Percentiles rank a stretch among this genome's conserved stretches.
These are phyloP conservation scores for Casaregolazyma suthepensis DNA, from an alignment of 1,139 yeast genomes.

Conservation along the genomic window DNA sequence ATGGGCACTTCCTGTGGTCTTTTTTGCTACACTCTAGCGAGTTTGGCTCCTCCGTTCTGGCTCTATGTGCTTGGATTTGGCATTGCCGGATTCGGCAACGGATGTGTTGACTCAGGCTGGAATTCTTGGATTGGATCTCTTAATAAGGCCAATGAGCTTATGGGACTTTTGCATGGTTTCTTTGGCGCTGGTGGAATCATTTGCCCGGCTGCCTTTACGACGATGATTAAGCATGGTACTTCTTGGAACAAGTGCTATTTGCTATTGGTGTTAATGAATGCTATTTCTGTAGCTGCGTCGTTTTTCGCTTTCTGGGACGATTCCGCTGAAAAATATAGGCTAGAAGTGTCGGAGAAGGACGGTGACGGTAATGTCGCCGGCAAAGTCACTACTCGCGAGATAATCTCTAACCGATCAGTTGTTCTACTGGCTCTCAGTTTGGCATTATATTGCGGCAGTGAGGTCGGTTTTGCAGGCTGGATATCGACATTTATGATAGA, in stretches of 20 bases:
- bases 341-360: neutral
- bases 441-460: constrained; percentile 61
- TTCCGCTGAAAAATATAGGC: constrained; percentile 14
- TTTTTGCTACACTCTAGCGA: constrained; percentile 39
- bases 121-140: constrained; percentile 52
- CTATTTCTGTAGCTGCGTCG: constrained; percentile 22
- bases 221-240: constrained; percentile 43
- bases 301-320: constrained; percentile 20
- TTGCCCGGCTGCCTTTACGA: constrained; percentile 54
- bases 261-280: constrained; percentile 40
- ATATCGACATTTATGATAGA: constrained; percentile 56
- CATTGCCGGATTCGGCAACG: constrained; percentile 56
- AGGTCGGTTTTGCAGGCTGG: constrained; percentile 69
- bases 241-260: constrained; percentile 51
- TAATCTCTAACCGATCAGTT: constrained; percentile 44
- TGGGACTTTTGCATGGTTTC: constrained; percentile 52
- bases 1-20: constrained; percentile 36
- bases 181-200: constrained; percentile 62
- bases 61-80: constrained; percentile 48
- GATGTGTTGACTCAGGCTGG: constrained; percentile 47
- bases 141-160: constrained; percentile 42
- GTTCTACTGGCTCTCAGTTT: constrained; percentile 55
- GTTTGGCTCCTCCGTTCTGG: constrained; percentile 36
- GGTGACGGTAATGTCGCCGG: constrained; percentile 2
- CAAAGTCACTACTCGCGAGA: neutral